These are phyloP conservation scores for Keithomyces neogunnii DNA, from an alignment of 2,329 filamentous ascomycete genomes.

Conservation along the genomic window DNA sequence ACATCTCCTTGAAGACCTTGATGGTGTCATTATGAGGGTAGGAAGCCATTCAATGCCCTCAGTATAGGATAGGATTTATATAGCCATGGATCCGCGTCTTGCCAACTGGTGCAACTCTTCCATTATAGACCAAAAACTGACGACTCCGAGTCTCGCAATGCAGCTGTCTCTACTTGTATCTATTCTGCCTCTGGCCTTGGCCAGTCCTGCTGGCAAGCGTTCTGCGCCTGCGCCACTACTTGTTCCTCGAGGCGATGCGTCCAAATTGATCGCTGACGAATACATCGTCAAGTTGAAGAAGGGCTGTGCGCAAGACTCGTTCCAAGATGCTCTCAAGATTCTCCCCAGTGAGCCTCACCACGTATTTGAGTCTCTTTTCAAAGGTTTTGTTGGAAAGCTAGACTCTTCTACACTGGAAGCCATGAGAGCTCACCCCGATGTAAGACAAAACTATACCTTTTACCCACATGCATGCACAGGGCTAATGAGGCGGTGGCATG, in stretches of 20 bases:
- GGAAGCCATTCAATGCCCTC: too few species aligned
- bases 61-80: too few species aligned
- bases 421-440: conserved; percentile 14
- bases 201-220: conserved; percentile 17
- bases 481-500: neutral
- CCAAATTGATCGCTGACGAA: conserved; percentile 13
- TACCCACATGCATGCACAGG: too few species aligned
- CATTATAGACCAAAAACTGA: neutral
- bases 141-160: neutral
- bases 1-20: neutral
- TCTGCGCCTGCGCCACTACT: conserved; percentile 19
- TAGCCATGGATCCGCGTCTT: neutral
- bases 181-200: conserved; percentile 21
- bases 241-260: conserved; percentile 4
- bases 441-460: conserved; percentile 2
- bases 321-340: conserved; percentile 10
- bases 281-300: conserved; percentile 21
- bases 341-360: conserved; percentile 13
- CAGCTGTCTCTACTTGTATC: conserved; percentile 16
- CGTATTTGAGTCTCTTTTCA: conserved; percentile 14
- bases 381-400: conserved; percentile 15
- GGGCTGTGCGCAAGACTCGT: conserved; percentile 5
- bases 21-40: too few species aligned
- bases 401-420: conserved; percentile 9
- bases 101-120: neutral